Percentiles rank a stretch among this genome's conserved stretches.
phyloP scores from a whole-genome alignment of 345 rosid genomes.

The Salix dunnii region DNA sequence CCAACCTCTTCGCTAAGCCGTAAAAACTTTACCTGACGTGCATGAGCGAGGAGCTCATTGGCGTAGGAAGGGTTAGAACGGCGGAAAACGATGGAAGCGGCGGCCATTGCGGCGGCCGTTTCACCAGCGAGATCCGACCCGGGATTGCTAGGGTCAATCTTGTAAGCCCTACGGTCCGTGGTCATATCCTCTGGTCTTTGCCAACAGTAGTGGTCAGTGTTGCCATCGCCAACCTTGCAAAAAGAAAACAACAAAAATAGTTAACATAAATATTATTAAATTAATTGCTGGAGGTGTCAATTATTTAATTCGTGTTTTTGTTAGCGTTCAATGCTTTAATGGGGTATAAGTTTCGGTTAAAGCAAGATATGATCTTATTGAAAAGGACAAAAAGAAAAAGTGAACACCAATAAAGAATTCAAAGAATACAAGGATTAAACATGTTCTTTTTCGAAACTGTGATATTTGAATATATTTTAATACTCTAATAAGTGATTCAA shows the following conservation, averaged over 20 bases:
- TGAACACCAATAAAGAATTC: neutral
- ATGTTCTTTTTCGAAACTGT: neutral
- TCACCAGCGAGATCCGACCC: constrained; percentile 99
- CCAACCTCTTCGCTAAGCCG: neutral
- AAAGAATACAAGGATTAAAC: neutral
- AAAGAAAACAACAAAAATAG: neutral
- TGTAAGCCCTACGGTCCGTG: constrained; percentile 86
- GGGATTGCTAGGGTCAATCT: constrained; percentile 84
- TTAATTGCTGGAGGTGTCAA: neutral
- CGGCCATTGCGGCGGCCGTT: constrained; percentile 99
- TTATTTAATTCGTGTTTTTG: neutral
- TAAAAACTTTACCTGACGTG: constrained; percentile 57
- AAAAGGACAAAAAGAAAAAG: constrained; percentile 11
- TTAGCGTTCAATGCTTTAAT: neutral
- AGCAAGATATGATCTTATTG: neutral
- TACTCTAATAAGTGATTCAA: neutral
- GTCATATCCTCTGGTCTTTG: constrained; percentile 99
- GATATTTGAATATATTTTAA: too few relatives aligned
- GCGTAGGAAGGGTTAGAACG: constrained; percentile 65
- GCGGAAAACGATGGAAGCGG: constrained; percentile 91
- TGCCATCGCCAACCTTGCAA: constrained; percentile 87
- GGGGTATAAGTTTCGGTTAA: neutral
- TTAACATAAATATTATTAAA: neutral
- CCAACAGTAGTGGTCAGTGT: constrained; percentile 98
- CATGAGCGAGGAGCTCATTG: constrained; percentile 68